Percentiles rank a stretch among this genome's conserved stretches.
Evolutionary conservation across 768 basidiomycete genomes (phyloP).

Genomic region (Phylloporus arenicola): DNA sequence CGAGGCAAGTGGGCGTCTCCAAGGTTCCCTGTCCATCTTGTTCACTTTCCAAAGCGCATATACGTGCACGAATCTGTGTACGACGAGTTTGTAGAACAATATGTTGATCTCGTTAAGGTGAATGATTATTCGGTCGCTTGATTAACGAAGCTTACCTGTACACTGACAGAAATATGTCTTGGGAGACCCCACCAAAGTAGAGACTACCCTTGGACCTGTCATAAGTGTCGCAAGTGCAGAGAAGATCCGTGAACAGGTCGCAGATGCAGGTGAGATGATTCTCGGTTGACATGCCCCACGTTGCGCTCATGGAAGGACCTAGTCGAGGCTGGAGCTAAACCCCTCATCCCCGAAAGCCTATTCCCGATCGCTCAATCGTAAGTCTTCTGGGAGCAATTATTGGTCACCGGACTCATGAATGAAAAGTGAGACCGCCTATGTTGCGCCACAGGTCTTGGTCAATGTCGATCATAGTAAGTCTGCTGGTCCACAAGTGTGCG

Average conservation of each 20-base stretch:
- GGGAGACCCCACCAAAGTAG: slow-evolving; percentile 72
- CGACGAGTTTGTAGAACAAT: slow-evolving; percentile 71
- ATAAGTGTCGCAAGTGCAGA: slow-evolving; percentile 83
- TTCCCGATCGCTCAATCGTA: slow-evolving; percentile 69
- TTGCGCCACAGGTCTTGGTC: slow-evolving; percentile 87
- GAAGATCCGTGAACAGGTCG: slow-evolving; percentile 79
- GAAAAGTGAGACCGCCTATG: slow-evolving; percentile 71
- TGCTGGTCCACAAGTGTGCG: background rate
- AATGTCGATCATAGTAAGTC: slow-evolving; percentile 83
- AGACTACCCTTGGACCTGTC: slow-evolving; percentile 88
- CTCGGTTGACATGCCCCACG: background rate
- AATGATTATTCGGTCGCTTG: background rate
- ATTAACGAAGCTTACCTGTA: background rate
- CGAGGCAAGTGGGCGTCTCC: slow-evolving; percentile 50
- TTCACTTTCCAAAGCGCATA: slow-evolving; percentile 54
- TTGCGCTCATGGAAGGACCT: background rate
- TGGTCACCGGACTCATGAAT: background rate
- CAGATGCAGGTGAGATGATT: slow-evolving; percentile 62
- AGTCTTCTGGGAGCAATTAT: slow-evolving; percentile 19
- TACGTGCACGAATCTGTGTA: slow-evolving; percentile 88
- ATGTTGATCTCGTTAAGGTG: slow-evolving; percentile 71
- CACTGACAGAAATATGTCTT: slow-evolving; percentile 64
- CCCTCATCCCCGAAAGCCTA: slow-evolving; percentile 61
- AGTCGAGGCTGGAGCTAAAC: slow-evolving; percentile 76
- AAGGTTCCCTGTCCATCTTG: background rate